Conservation (phyloP, 164 flowering plant genomes). For the Vitis riparia region DNA sequence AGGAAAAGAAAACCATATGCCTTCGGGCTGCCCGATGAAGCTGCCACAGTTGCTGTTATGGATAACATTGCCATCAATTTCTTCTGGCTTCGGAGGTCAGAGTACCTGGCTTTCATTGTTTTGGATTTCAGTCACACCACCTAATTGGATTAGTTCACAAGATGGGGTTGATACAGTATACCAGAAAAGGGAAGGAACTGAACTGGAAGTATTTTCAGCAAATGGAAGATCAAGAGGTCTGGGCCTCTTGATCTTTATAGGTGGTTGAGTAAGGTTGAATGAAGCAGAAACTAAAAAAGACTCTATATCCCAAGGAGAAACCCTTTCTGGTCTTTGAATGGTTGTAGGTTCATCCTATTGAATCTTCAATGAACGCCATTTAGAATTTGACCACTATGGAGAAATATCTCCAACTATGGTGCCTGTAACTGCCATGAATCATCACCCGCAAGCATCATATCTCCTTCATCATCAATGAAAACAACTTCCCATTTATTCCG, state of each 20-base stretch:
- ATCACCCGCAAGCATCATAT: too few species aligned
- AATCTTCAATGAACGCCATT: constrained; percentile 72
- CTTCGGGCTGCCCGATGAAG: constrained; percentile 16
- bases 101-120: constrained; percentile 34
- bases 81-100: constrained; percentile 35
- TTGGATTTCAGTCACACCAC: constrained; percentile 35
- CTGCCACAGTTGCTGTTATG: constrained; percentile 8
- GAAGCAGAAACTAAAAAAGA: constrained; percentile 43
- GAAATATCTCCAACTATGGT: constrained; percentile 62
- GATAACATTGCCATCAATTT: constrained; percentile 16
- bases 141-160: constrained; percentile 30
- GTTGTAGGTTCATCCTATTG: constrained; percentile 92
- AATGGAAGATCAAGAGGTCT: constrained; percentile 38
- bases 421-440: constrained; percentile 35
- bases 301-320: constrained; percentile 96
- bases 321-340: constrained; percentile 73
- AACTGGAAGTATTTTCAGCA: constrained; percentile 26
- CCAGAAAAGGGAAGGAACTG: constrained; percentile 44
- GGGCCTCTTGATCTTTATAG: constrained; percentile 44
- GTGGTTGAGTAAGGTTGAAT: constrained; percentile 26
- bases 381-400: constrained; percentile 53
- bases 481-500: too few species aligned
- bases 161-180: constrained; percentile 41
- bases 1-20: constrained; percentile 27
- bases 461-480: too few species aligned